Base-by-base conservation (phyloP, 2,329 filamentous ascomycete genomes). In the Aspergillus calidoustus region DNA sequence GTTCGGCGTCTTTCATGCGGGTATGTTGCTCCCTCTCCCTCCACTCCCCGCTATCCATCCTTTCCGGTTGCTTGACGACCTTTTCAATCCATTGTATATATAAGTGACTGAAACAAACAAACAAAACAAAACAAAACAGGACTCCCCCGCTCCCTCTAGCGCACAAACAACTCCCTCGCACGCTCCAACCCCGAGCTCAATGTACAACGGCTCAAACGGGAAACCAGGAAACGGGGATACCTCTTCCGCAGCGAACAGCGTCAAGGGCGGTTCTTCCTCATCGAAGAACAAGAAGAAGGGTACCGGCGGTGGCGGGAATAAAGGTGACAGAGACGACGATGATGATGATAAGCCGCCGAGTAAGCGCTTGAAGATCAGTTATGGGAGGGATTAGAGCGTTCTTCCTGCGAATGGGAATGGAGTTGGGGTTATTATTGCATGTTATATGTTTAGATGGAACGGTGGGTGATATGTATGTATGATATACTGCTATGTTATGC, bases 1-100 rank as follows among this genome's bases (percentile, higher is more conserved):
- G 81, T 64, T 82, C 80, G 7, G 79, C 79, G n/a, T 79, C 77
- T 61, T 83, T 80, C 61, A 80, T 79, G 78, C 65, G 77, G 63
- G 78, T 80, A 70, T 48, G 74, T 66, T 47, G 31, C 41, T 47
- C 38, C 30, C 49, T 8, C 43, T 8, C 28, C 17, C 17, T 30
- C 19, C 19, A 19, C 19, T 19, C 19, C 19, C 19, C 19, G 19
- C 19, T 19, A 19, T 19, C 19, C 19, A 19, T 19, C 19, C 34
- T 41, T 41, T 41, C 34, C 15, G 34, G 13, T 15, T 41, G 11
- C 34, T 41, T 28, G 6, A 7, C 34, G 34, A 15, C 15, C 34
- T 41, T 13, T 41, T 41, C 15, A 13, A 41, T 41, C 34, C 11
- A 15, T 19, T 19, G 19, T 19, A 28, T 7, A 28, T 28, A 41